phyloP scores from a whole-genome alignment of 768 basidiomycete species.

The Collybia sordida region DNA sequence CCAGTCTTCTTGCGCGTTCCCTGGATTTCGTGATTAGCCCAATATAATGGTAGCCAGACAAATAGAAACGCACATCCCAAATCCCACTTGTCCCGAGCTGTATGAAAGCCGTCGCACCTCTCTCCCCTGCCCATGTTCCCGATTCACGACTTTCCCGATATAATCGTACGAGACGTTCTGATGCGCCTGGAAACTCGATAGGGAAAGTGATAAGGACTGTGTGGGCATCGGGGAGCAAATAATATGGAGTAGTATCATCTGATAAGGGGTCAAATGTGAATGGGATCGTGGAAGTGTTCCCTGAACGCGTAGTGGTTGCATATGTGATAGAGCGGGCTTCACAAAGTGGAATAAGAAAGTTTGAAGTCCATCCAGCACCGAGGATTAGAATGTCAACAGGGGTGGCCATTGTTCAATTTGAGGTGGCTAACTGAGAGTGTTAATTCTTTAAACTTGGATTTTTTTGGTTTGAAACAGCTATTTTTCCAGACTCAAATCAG shows the following conservation, averaged over 20 bases:
- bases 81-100: slow-evolving; percentile 63
- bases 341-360: slow-evolving; percentile 59
- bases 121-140: slow-evolving; percentile 6
- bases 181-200: slow-evolving; percentile 45
- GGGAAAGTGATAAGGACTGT: slow-evolving; percentile 61
- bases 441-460: too few relatives aligned
- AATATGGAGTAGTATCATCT: slow-evolving; percentile 42
- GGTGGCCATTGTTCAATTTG: too few relatives aligned
- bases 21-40: slow-evolving; percentile 3
- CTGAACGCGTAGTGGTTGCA: slow-evolving; percentile 56
- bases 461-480: too few relatives aligned
- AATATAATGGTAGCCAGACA: not conserved
- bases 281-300: slow-evolving; percentile 45
- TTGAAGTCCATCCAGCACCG: slow-evolving; percentile 67
- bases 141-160: slow-evolving; percentile 38
- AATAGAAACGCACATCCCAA: slow-evolving; percentile 49
- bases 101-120: slow-evolving; percentile 41
- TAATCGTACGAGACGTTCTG: slow-evolving; percentile 42
- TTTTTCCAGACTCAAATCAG: too few relatives aligned
- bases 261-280: slow-evolving; percentile 57
- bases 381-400: slow-evolving; percentile 57
- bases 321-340: slow-evolving; percentile 34
- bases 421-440: too few relatives aligned
- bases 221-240: slow-evolving; percentile 47
- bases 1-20: slow-evolving; percentile 13